Base-by-base conservation (phyloP, 2,329 filamentous ascomycete genomes). In the Colletotrichum scovillei region DNA sequence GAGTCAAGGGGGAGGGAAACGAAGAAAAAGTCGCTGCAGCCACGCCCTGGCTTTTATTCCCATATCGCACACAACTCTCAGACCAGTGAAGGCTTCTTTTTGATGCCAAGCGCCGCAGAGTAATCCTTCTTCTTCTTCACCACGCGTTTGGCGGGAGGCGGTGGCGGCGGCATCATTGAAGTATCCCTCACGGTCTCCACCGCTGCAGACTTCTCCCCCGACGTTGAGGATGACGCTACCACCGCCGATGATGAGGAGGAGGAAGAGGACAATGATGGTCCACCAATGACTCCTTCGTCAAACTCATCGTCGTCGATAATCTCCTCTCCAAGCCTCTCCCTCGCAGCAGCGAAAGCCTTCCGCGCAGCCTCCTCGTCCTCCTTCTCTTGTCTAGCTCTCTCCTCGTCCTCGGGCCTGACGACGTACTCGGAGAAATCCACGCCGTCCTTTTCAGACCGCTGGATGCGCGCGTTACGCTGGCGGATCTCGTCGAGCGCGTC, bases 401-500 rank as follows among this genome's bases (percentile, higher is more conserved):
- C 91, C 59, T 90, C 87, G 63, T 93, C 91, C 59, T 87, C 86
- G 5, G 84, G 79, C n/a, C 85, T 80, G 67, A 88, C 85, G 1
- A 91, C 86, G 4, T 88, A 86, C 6, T 90, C 88, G 32, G 80
- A 81, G 24, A 90, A 89, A 69, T 92, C 90, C 4, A 90, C 86
- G 3, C 90, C 91, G 73, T 94, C 92, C 78, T 91, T 90, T 69
- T 91, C 90, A 9, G 92, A 93, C 76, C 93, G 89, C 82, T 97
- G 94, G 63, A 97, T 91, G 75, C 95, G 88, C 8, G 97, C 97
- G 84, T 99, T 99, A 76, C 96, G 87, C 65, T 94, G 96, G 69
- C 96, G 88, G 70, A 99, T 98, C 84, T 98, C 95, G 82, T 99
- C 97, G 68, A 99, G 85, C 8, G 95, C 96, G 85, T 99, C 97